Conservation (phyloP, 23 red algal species). For the Cyanidiococcus yangmingshanensis region DNA sequence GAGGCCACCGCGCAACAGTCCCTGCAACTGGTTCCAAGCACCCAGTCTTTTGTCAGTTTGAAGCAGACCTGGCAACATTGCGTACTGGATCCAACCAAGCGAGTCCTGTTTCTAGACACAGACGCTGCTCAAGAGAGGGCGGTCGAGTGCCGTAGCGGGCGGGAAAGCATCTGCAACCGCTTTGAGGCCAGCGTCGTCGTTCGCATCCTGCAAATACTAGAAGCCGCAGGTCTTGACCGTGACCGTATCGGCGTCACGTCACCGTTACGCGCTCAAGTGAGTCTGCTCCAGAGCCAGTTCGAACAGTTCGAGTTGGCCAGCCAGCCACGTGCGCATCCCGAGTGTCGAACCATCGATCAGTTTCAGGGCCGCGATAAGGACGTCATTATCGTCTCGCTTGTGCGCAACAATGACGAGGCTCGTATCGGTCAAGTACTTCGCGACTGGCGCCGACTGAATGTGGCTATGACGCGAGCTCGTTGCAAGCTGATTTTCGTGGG, state of each 20-base stretch:
- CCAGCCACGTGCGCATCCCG: constrained; percentile 1
- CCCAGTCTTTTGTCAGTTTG: neutral
- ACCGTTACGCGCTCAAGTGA: constrained; percentile 69
- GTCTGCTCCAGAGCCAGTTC: constrained; percentile 28
- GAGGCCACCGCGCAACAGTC: constrained; percentile 18
- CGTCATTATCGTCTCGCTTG: constrained; percentile 58
- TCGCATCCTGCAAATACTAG: constrained; percentile 13
- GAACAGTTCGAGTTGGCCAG: neutral
- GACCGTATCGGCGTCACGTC: constrained; percentile 48
- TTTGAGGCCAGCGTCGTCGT: constrained; percentile 21
- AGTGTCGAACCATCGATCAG: constrained; percentile 61
- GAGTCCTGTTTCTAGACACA: constrained; percentile 30
- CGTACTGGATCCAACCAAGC: neutral
- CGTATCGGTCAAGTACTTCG: constrained; percentile 45
- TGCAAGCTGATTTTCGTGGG: constrained; percentile 75
- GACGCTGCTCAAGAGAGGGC: constrained; percentile 23
- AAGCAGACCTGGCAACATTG: neutral
- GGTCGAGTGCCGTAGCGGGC: neutral
- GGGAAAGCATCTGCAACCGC: constrained; percentile 19
- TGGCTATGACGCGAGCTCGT: constrained; percentile 68
- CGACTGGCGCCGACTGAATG: constrained; percentile 91
- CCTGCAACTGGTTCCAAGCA: constrained; percentile 23
- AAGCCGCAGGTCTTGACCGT: constrained; percentile 6
- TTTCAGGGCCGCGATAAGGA: constrained; percentile 81
- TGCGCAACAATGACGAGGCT: constrained; percentile 44